Evolutionary conservation across 1,139 yeast species (phyloP), one percentile per base, ranked within the genome.

Genomic region (Suhomyces panamericanus): DNA sequence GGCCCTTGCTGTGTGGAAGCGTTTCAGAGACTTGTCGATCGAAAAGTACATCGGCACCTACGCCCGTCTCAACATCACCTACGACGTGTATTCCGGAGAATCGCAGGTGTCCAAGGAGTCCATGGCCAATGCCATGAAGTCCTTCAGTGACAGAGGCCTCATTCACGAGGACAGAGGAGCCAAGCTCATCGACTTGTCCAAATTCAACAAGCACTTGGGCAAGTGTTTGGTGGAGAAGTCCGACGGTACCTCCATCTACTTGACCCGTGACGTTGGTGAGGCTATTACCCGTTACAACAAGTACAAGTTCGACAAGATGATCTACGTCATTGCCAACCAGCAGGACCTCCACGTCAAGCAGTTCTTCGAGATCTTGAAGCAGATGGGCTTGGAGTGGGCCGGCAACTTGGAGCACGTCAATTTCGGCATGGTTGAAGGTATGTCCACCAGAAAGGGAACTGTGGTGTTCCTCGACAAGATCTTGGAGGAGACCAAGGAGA

Each of bases 401-500:
- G 73, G 80, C 54, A 77, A 77, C 47, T 74, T 93, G 59, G 78
- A 77, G 57, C 98, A 90, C 66, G 81, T 95, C 58, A 93, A 87
- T 71, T 95, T 90, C 59, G 99, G 99, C 69, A 86, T 95, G 95
- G 99, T 95, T 44, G 87, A 83, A 63, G 99, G 99, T 58, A 95
- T 95, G 99, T 87, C 96, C 30, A 93, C 99, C 50, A 85, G 99
- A 77, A 88, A 85, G 71, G 99, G 99, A 57, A 95, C 96, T 34
- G 99, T 95, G 52, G 99, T 95, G 12, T 95, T 95, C 78, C 79
- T 95, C 62, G 97, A 93, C 68, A 87, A 83, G 62, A 95, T 95
- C 57, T 77, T 95, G 58, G 95, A 93, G 69, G 96, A 90, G 67
- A 91, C 97, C 51, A 88, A 87, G 73, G 93, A 87, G 48, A 83